A percentile compares a stretch with the other conserved stretches of the same genome.
These are phyloP conservation scores for Alopecurus myosuroides DNA, from an alignment of 176 grass and related monocot species.

Conservation along the genomic window DNA sequence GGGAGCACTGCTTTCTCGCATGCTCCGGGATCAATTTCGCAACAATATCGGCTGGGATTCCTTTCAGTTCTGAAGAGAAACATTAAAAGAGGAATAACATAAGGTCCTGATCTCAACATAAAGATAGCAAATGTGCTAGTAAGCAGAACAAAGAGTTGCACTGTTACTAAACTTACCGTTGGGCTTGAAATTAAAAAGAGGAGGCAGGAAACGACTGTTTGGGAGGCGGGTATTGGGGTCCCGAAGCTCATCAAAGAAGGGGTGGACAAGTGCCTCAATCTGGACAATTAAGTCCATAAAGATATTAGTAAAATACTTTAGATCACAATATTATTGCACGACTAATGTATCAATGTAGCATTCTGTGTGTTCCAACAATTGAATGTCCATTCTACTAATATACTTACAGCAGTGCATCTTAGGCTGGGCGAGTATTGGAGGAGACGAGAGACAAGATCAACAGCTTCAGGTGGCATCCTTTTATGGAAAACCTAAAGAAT, in stretches of 20 bases:
- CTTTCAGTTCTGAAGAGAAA: constrained; percentile 66
- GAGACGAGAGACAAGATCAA: constrained; percentile 74
- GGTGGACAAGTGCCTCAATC: constrained; percentile 71
- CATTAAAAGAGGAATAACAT: background rate
- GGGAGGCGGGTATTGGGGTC: constrained; percentile 59
- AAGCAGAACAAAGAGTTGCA: background rate
- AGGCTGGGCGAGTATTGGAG: constrained; percentile 77
- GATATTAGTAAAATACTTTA: background rate
- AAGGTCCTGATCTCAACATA: background rate
- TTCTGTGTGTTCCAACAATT: background rate
- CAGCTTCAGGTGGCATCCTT: constrained; percentile 68
- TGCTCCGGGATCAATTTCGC: constrained; percentile 88
- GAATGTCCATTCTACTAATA: background rate
- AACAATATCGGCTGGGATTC: constrained; percentile 52
- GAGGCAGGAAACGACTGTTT: constrained; percentile 63
- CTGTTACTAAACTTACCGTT: constrained; percentile 37
- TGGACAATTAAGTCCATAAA: background rate
- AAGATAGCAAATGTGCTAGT: background rate
- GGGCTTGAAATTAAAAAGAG: constrained; percentile 75
- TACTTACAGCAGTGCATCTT: constrained; percentile 71
- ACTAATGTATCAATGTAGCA: background rate
- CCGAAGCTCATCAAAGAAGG: constrained; percentile 87
- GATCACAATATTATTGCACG: background rate
- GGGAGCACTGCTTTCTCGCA: constrained; percentile 71
- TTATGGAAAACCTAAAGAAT: constrained; percentile 66